Base-by-base conservation (phyloP, 805 yeast genomes). In the Zygosaccharomyces gambellarensis region DNA sequence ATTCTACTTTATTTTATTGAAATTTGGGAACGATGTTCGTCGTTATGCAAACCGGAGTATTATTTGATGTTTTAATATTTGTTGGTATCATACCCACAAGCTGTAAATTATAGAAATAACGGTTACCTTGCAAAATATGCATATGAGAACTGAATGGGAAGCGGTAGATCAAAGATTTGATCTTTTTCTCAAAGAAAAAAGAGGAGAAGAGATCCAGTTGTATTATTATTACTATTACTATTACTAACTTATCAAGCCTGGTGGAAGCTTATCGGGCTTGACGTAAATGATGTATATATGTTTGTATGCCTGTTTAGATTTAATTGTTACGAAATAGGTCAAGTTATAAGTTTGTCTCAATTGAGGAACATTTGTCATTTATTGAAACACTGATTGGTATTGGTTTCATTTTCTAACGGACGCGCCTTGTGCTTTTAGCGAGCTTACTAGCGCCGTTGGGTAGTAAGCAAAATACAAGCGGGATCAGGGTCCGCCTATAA, bases 361-460 rank as follows among this genome's bases (percentile, higher is more conserved):
- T 41, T 30, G 36, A 30, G 29, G 45, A 41, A 21, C 25, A 30
- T 12, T 30, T n/a, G 23, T 4, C 10, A 11, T 12, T 31, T 14
- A 30, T 41, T 41, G 45, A 41, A 41, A 41, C 45, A 17, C 4
- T 14, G n/a, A 12, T 36, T 21, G n/a, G 17, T 9, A 17, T 14
- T 17, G 10, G 45, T 41, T 41, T 41, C 45, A 41, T 14, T 41
- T 41, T 41, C 45, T 41, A 25, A 41, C 45, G 45, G 36, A 25
- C 36, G 45, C 45, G 45, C 28, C 36, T 25, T 21, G 19, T 14
- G 6, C 36, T 25, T 6, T 23, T 9, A n/a, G 19, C 3, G 28
- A 8, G 28, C 9, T 14, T 6, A 12, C 14, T 32, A 32, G 19
- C 36, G 36, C 19, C 21, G 19, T 32, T 7, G 6, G 5, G 36